Base-by-base conservation (phyloP, 345 rosid species). In the Corchorus capsularis region DNA sequence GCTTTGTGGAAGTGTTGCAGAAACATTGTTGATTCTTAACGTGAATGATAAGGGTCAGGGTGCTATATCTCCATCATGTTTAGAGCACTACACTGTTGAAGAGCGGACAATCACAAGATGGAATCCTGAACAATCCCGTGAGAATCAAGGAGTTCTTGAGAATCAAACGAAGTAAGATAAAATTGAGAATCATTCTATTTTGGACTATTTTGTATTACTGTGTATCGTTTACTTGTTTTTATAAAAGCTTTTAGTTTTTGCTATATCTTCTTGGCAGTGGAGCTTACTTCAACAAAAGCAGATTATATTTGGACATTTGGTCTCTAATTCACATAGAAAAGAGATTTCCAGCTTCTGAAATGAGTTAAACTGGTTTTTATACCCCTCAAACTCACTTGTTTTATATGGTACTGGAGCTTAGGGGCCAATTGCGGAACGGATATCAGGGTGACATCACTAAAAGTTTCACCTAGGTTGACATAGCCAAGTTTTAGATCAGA, bases 1-100 rank as follows among this genome's bases (percentile, higher is more conserved):
- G 65, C 88, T 92, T 73, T 87, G 92, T 50, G 97, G 97, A 70
- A 89, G 93, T 72, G 97, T 91, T 75, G 98, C 96, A 0, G 92
- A 96, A 74, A 85, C 89, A 8, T 78, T 93, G 63, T 74, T 96
- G 78, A 80, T 82, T 75, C 87, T 93, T 71, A 32, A 62, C 37
- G 71, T 92, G 45, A 80, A 78, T 69, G 83, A 82, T 64, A 80
- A 81, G 20, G 85, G 85, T 20, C 80, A 77, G 1, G 82, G 77
- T 50, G 81, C 74, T 71, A 79, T 17, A 45, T 71, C 76, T 73
- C 86, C 89, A 37, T 60, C 69, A 6, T 84, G 84, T 82, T 83
- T 87, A 70, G 87, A 86, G 45, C 79, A 73, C 9, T 89, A 81
- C 75, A 80, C 74, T 5, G 90, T 92, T 69, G 88, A 87, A 81